Conservation (phyloP, 345 rosid species). For the Camelina hispida region DNA sequence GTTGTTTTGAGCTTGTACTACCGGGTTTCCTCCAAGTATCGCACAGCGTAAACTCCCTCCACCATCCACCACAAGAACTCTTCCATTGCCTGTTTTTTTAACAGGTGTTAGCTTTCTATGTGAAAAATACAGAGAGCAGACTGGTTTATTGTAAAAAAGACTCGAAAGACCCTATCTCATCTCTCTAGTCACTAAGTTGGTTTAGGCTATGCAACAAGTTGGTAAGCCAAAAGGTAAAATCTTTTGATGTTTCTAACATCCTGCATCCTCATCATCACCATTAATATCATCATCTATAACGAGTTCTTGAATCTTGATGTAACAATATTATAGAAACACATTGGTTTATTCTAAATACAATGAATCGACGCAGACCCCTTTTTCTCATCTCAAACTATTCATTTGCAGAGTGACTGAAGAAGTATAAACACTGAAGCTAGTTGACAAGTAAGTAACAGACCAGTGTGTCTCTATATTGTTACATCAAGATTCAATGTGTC, state of each 20-base stretch:
- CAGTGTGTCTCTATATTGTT: too few species aligned
- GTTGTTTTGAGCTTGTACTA: conserved; percentile 85
- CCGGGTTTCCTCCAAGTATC: conserved; percentile 82
- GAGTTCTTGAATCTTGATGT: neutral
- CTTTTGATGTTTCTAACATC: neutral
- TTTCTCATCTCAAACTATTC: neutral
- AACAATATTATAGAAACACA: neutral
- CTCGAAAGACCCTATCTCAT: neutral
- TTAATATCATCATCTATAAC: neutral
- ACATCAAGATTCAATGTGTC: too few species aligned
- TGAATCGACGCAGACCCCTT: neutral
- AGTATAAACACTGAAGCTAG: neutral
- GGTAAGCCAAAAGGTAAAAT: neutral
- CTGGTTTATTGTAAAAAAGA: neutral
- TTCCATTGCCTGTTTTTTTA: conserved; percentile 52
- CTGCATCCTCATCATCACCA: neutral
- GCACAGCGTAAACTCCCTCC: conserved; percentile 80
- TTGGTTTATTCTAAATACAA: neutral
- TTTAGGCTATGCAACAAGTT: neutral
- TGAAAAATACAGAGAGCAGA: neutral
- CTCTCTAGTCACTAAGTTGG: neutral
- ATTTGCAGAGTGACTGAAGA: neutral
- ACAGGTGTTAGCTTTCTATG: neutral
- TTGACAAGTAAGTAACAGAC: too few species aligned
- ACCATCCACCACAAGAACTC: conserved; percentile 82